A percentile compares a stretch with the other conserved stretches of the same genome.
These are phyloP conservation scores for Myriosclerotinia duriaeana DNA, from an alignment of 2,329 filamentous ascomycete genomes.

Conservation along the genomic window DNA sequence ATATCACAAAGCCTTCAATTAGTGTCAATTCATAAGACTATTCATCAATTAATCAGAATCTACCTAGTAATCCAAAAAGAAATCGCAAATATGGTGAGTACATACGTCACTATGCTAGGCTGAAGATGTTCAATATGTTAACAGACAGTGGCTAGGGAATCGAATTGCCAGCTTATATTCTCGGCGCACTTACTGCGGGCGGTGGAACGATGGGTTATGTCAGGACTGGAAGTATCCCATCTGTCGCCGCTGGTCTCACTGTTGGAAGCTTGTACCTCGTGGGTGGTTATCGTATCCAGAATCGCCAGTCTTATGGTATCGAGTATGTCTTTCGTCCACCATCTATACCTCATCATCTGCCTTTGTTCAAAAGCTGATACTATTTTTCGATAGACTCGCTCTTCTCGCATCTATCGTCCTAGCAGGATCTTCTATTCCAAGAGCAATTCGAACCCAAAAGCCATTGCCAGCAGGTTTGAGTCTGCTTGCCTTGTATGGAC, in stretches of 20 bases:
- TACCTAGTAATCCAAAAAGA: not conserved
- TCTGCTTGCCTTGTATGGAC: slow-evolving; percentile 73
- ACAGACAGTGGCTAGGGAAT: slow-evolving; percentile 41
- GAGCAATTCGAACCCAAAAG: slow-evolving; percentile 81
- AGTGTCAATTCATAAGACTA: slow-evolving; percentile 1
- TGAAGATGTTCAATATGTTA: slow-evolving; percentile 7
- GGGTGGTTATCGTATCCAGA: slow-evolving; percentile 77
- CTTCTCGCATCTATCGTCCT: slow-evolving; percentile 84
- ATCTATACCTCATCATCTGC: not conserved
- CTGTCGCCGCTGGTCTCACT: slow-evolving; percentile 77
- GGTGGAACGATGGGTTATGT: slow-evolving; percentile 87
- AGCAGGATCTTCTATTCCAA: slow-evolving; percentile 78
- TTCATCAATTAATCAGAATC: not conserved
- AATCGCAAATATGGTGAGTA: slow-evolving; percentile 35
- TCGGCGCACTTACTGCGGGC: slow-evolving; percentile 78
- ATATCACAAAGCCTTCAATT: not conserved
- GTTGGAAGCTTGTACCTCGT: slow-evolving; percentile 77
- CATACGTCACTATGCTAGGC: slow-evolving; percentile 1
- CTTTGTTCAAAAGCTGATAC: slow-evolving; percentile 8
- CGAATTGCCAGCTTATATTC: slow-evolving; percentile 68
- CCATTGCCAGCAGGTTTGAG: slow-evolving; percentile 80
- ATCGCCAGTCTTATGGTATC: slow-evolving; percentile 73
- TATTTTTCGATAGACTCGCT: slow-evolving; percentile 52
- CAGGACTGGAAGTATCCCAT: slow-evolving; percentile 81
- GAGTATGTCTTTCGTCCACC: slow-evolving; percentile 47